Evolutionary conservation across 805 yeast genomes (phyloP), one percentile per base, ranked within the genome.

Genomic region (Metschnikowia noctiluminum): DNA sequence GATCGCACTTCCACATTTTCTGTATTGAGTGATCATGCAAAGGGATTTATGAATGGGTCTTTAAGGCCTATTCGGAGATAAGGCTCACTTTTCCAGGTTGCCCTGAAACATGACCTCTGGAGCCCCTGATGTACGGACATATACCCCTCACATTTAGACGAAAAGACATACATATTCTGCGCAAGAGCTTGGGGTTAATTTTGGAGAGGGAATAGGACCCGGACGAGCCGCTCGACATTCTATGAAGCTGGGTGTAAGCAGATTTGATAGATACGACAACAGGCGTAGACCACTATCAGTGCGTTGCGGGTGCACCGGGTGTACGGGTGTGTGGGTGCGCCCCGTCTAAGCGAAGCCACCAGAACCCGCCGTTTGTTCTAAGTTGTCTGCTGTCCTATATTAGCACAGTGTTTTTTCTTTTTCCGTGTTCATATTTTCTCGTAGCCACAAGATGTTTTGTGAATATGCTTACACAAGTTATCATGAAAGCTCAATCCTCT

Each of bases 161-260:
- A 21, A 21, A 21, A 21, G 4, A 21, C 76, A 52, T 70, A 71
- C 74, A 73, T 37, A 73, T 71, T 51, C 76, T 60, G 53, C 78
- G 63, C 54, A 73, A 68, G 43, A 73, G 63, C 64, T 71, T 73
- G n/a, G 78, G 77, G 52, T 69, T 73, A 59, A 73, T 71, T 49
- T 69, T 72, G 30, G 73, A 69, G 48, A 73, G 71, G 31, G 77
- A 71, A 60, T 66, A 21, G 21, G 21, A 73, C 42, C 47, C 52
- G 34, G 53, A 46, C 14, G 55, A 51, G 38, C 51, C 31, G 40
- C 51, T 43, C 35, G 55, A 52, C 54, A 54, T 52, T 40, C 12
- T 31, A 35, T n/a, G 38, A 35, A 35, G 38, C n/a, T 16, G 21
- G 21, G 21, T 21, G 21, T 21, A 21, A 21, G 21, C 4, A 21